A percentile compares a stretch with the other conserved stretches of the same genome.
Conservation (phyloP, 768 basidiomycete species). For the Pholiota molesta region DNA sequence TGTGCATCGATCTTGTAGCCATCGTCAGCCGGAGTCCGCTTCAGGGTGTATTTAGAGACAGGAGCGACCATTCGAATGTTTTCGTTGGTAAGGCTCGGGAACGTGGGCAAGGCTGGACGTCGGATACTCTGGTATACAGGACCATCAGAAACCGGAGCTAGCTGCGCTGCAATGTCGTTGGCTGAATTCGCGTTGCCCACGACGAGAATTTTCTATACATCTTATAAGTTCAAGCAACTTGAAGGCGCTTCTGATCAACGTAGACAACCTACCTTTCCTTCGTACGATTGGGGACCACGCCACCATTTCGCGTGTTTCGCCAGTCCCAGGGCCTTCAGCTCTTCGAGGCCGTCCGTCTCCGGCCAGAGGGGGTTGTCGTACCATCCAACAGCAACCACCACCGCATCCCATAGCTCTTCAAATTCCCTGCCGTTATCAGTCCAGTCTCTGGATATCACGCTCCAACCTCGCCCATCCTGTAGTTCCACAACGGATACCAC, state of each 20-base stretch:
- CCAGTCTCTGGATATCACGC: slow-evolving; percentile 40
- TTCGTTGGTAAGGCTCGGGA: slow-evolving; percentile 43
- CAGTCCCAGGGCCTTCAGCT: slow-evolving; percentile 33
- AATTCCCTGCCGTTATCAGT: slow-evolving; percentile 24
- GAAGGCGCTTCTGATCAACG: not conserved
- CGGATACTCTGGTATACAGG: slow-evolving; percentile 53
- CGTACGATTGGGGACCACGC: slow-evolving; percentile 40
- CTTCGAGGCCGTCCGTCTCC: slow-evolving; percentile 42
- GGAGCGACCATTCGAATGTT: slow-evolving; percentile 47
- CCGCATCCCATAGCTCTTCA: slow-evolving; percentile 50
- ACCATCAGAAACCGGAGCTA: slow-evolving; percentile 36
- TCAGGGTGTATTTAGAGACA: slow-evolving; percentile 34
- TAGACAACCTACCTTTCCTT: slow-evolving; percentile 33
- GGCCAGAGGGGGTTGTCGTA: slow-evolving; percentile 51
- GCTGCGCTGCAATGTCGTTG: slow-evolving; percentile 54
- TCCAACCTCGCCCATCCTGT: slow-evolving; percentile 36
- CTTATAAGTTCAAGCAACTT: not conserved
- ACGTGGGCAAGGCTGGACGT: slow-evolving; percentile 38
- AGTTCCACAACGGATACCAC: slow-evolving; percentile 42
- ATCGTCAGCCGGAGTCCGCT: not conserved
- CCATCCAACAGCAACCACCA: slow-evolving; percentile 49
- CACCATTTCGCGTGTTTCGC: slow-evolving; percentile 47
- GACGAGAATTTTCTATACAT: slow-evolving; percentile 44
- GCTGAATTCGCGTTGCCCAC: slow-evolving; percentile 56
- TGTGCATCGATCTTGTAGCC: slow-evolving; percentile 34